Conservation (phyloP, 139 green algal species). For the Desmodesmus armatus region DNA sequence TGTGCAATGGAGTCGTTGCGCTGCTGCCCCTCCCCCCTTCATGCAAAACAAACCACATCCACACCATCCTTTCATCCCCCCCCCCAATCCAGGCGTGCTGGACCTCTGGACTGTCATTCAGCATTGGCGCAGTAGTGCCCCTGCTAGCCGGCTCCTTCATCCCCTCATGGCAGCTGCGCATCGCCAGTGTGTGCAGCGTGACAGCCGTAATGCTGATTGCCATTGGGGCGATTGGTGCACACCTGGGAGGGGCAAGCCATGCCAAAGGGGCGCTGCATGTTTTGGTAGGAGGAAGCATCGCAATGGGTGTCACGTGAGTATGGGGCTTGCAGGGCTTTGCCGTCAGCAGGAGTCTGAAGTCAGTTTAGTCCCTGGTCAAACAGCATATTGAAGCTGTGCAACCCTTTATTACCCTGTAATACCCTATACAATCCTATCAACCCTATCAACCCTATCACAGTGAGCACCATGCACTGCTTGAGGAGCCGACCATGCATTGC, state of each 20-base stretch:
- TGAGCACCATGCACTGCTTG: no score
- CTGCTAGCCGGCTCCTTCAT: conserved; percentile 59
- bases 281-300: conserved; percentile 82
- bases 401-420: no score
- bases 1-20: not conserved
- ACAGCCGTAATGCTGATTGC: conserved; percentile 49
- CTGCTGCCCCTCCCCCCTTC: not conserved
- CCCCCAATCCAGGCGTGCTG: conserved; percentile 1
- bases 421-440: no score
- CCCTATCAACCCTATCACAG: no score
- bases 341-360: no score
- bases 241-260: conserved; percentile 72
- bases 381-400: no score
- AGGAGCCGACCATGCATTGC: no score
- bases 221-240: conserved; percentile 77
- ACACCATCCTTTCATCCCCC: not conserved
- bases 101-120: conserved; percentile 51
- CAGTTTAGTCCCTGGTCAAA: no score
- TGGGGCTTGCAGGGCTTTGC: no score
- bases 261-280: conserved; percentile 64
- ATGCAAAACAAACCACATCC: not conserved
- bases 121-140: conserved; percentile 49
- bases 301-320: conserved; percentile 81
- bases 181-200: conserved; percentile 27
- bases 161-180: conserved; percentile 25